Base-by-base conservation (phyloP, 2,329 filamentous ascomycete species). In the Fusarium subtropicale region DNA sequence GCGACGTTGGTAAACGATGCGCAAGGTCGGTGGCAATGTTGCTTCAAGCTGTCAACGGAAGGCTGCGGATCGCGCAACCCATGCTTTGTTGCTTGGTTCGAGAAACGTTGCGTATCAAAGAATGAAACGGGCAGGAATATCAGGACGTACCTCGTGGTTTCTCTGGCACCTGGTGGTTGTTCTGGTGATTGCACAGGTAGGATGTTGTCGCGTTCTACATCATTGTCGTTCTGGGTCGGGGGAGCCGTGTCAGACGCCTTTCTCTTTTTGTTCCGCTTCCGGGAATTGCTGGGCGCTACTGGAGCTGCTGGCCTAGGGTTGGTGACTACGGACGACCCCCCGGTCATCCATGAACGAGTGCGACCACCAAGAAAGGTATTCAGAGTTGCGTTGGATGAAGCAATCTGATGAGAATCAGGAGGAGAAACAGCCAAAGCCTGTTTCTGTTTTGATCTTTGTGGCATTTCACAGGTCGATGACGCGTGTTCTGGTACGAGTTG, bases 331-430 rank as follows among this genome's bases (percentile, higher is more conserved):
- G 59, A 22, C 50, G 64, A 36, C 45, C 54, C 62, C 50, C 64
- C 56, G 31, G 64, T 66, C 72, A 78, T 76, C 76, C 77, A 78
- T 46, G 74, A 58, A 26, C 44, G 79, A 59, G 75, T 76, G 44
- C 76, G 77, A 48, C 76, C 75, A 41, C 80, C 78, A 24, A 82
- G 71, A 66, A 81, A 81, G 28, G 76, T 64, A 60, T 82, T 80
- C 54, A 81, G 54, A 2, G 82, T 83, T 46, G 79, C 77, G 70
- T 84, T 84, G 7, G 79, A 79, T 26, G 76, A 76, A 28, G 79
- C 77, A 60, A 82, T 75, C 63, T 79, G 77, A 39, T 52, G 63
- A 52, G 68, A 45, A 48, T 69, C 63, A 33, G 59, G 50, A n/a
- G 45, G 34, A 48, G 56, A 48, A 53, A 45, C 57, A 52, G 68